Percentiles rank a stretch among this genome's conserved stretches.
These are phyloP conservation scores for Albatrellus sp. DNA, from an alignment of 1,284 basidiomycete species.

Conservation along the genomic window DNA sequence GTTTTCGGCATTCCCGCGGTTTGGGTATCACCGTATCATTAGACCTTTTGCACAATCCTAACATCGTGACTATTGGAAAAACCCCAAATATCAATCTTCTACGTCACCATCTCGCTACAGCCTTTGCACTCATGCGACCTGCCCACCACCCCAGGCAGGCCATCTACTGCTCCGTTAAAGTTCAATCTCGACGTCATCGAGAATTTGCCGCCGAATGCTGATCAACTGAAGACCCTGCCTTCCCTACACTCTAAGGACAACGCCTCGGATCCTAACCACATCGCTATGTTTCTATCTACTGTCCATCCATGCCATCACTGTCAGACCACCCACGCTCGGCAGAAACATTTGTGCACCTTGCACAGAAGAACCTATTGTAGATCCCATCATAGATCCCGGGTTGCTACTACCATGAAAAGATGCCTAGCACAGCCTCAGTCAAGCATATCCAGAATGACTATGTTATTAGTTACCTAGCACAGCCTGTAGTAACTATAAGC, in stretches of 20 bases:
- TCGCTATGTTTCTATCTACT: slow-evolving; percentile 37
- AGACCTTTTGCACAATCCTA: background rate
- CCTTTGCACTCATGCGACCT: background rate
- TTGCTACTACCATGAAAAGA: no score
- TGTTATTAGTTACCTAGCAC: no score
- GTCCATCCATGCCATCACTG: slow-evolving; percentile 32
- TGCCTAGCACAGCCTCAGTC: no score
- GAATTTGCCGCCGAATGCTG: slow-evolving; percentile 43
- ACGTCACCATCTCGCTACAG: slow-evolving; percentile 13
- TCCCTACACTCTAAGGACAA: slow-evolving; percentile 10
- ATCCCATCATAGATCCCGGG: no score
- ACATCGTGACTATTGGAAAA: slow-evolving; percentile 12
- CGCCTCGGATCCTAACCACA: slow-evolving; percentile 15
- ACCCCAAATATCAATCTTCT: slow-evolving; percentile 60
- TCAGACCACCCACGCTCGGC: slow-evolving; percentile 27
- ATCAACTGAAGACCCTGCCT: slow-evolving; percentile 49
- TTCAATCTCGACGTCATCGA: slow-evolving; percentile 66
- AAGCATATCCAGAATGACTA: no score
- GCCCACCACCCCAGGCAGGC: slow-evolving; percentile 27
- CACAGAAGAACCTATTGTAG: slow-evolving; percentile 34
- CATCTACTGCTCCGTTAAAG: slow-evolving; percentile 36
- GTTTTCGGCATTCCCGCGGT: slow-evolving; percentile 15
- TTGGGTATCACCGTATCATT: slow-evolving; percentile 1
- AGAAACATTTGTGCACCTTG: slow-evolving; percentile 37
- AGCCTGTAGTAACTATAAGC: no score